These are phyloP conservation scores for Ascobolus immersus DNA, from an alignment of 495 filamentous ascomycete species.

Conservation along the genomic window DNA sequence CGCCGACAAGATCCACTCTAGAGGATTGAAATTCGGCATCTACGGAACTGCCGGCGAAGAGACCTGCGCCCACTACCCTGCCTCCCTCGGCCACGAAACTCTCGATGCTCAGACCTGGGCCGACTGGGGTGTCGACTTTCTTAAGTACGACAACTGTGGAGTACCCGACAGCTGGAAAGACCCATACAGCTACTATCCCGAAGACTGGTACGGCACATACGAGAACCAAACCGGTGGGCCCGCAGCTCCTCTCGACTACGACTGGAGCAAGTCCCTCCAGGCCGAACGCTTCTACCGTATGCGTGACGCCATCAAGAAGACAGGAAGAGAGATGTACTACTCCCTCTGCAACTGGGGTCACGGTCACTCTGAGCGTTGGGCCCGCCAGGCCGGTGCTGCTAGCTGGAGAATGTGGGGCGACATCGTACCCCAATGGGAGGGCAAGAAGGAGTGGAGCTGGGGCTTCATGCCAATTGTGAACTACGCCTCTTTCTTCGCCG, in stretches of 20 bases:
- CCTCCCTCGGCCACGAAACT: slow-evolving; percentile 32
- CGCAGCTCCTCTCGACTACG: slow-evolving; percentile 23
- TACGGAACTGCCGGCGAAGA: slow-evolving; percentile 33
- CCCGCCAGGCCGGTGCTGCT: slow-evolving; percentile 22
- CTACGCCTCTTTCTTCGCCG: slow-evolving; percentile 10
- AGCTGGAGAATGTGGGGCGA: slow-evolving; percentile 33
- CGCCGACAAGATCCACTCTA: slow-evolving; percentile 27
- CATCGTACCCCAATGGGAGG: slow-evolving; percentile 22
- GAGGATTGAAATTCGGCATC: slow-evolving; percentile 39
- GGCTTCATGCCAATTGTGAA: slow-evolving; percentile 19
- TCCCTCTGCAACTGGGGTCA: slow-evolving; percentile 41
- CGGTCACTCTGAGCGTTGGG: slow-evolving; percentile 28
- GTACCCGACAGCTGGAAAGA: slow-evolving; percentile 8
- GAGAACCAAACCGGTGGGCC: slow-evolving; percentile 8
- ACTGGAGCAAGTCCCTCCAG: slow-evolving; percentile 28
- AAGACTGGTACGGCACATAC: slow-evolving; percentile 10
- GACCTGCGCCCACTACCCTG: slow-evolving; percentile 38
- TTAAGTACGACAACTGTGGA: slow-evolving; percentile 1
- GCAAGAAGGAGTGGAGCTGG: too few relatives aligned
- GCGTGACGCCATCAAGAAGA: slow-evolving; percentile 31
- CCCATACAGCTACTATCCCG: slow-evolving; percentile 9
- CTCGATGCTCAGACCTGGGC: slow-evolving; percentile 24
- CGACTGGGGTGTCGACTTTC: not conserved
- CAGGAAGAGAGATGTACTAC: slow-evolving; percentile 34
- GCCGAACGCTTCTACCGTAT: slow-evolving; percentile 30